Percentiles rank a stretch among this genome's conserved stretches.
These are phyloP conservation scores for Narthecium ossifragum DNA, from an alignment of 106 monocot species.

Conservation along the genomic window DNA sequence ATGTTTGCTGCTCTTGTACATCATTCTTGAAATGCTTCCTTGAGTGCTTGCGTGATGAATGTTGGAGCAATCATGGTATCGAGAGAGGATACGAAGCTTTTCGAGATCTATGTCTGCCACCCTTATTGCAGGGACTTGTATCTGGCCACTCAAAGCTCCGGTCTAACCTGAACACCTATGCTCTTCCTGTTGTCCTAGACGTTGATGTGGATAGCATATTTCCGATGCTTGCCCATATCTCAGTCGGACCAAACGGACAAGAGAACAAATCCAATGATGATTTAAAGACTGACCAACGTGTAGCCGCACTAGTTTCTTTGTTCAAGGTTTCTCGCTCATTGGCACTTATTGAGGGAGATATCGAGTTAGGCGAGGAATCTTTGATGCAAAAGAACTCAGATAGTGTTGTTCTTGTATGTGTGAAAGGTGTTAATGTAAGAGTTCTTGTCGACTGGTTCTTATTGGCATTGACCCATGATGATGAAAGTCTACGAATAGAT, in stretches of 20 bases:
- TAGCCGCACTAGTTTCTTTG: constrained; percentile 84
- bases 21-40: constrained; percentile 92
- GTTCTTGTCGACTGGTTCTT: constrained; percentile 67
- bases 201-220: constrained; percentile 91
- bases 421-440: constrained; percentile 66
- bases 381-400: constrained; percentile 8
- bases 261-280: constrained; percentile 22
- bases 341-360: constrained; percentile 85
- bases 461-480: constrained; percentile 73
- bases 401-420: constrained; percentile 45
- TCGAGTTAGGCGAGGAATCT: constrained; percentile 45
- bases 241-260: constrained; percentile 44
- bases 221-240: constrained; percentile 76
- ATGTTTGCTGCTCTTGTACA: constrained; percentile 83
- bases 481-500: constrained; percentile 80
- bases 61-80: constrained; percentile 77
- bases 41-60: constrained; percentile 83
- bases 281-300: constrained; percentile 57
- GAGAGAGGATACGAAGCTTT: constrained; percentile 74
- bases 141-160: constrained; percentile 81
- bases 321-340: constrained; percentile 85
- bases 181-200: constrained; percentile 70
- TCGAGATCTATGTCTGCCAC: constrained; percentile 59
- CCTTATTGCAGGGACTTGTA: constrained; percentile 67
- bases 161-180: constrained; percentile 89